Percentiles rank a stretch among this genome's conserved stretches.
Conservation (phyloP, 1,284 basidiomycete species). For the Ceratobasidium sp. region DNA sequence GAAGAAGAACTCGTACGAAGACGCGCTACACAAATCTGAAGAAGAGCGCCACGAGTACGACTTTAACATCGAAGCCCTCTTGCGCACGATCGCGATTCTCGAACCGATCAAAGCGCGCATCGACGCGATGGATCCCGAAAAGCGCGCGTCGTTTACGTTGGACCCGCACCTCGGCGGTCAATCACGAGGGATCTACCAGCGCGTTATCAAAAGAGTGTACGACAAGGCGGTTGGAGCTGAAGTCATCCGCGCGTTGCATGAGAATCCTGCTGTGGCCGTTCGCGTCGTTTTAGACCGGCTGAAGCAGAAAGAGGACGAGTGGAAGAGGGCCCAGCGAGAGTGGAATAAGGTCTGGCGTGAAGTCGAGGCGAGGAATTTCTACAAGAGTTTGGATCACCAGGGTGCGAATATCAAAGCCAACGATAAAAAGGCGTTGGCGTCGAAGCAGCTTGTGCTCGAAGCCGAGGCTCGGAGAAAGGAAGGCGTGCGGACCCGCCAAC, state of each 20-base stretch:
- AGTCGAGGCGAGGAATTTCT: constrained; percentile 96
- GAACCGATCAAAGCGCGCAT: constrained; percentile 91
- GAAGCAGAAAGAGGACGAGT: constrained; percentile 97
- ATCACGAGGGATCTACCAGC: constrained; percentile 90
- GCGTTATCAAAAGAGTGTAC: constrained; percentile 96
- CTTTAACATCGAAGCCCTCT: constrained; percentile 93
- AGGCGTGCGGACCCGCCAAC: constrained; percentile 80
- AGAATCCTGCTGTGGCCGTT: constrained; percentile 89
- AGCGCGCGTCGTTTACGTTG: constrained; percentile 85
- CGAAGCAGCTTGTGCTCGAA: constrained; percentile 89
- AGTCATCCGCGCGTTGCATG: constrained; percentile 91
- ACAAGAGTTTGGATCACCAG: constrained; percentile 97
- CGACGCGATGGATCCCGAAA: constrained; percentile 90
- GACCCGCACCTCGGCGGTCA: constrained; percentile 91
- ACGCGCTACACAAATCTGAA: constrained; percentile 95
- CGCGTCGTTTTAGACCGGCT: constrained; percentile 92
- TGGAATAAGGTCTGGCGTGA: constrained; percentile 99
- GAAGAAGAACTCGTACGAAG: constrained; percentile 98
- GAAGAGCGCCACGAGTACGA: constrained; percentile 99
- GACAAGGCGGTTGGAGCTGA: constrained; percentile 85
- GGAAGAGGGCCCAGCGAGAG: constrained; percentile 93
- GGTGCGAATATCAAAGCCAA: constrained; percentile 94
- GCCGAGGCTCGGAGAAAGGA: constrained; percentile 84
- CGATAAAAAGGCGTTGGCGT: constrained; percentile 96
- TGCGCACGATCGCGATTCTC: constrained; percentile 91